phyloP scores from a whole-genome alignment of 140 eudicot genomes.

The Ambrosia hybrid region DNA sequence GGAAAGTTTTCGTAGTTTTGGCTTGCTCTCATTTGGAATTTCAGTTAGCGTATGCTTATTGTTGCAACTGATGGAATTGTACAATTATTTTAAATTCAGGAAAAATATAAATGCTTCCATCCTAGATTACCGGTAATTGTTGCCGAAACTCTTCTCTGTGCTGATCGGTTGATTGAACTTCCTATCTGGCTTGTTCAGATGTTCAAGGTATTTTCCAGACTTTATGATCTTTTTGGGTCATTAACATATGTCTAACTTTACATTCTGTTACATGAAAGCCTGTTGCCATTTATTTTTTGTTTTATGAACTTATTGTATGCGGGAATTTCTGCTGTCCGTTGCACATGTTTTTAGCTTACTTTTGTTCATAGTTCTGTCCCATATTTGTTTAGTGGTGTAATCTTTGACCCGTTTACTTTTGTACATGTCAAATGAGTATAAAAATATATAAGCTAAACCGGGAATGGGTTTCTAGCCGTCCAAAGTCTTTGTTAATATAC shows the following conservation, averaged over 20 bases:
- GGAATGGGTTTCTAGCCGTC: background rate
- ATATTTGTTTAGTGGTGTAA: background rate
- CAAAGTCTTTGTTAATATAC: background rate
- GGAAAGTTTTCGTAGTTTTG: background rate
- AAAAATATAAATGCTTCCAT: constrained; percentile 73
- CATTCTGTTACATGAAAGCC: background rate
- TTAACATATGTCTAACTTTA: background rate
- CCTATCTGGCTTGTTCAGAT: constrained; percentile 93
- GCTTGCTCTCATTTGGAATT: background rate
- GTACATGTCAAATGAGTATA: background rate
- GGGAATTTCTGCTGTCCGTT: background rate
- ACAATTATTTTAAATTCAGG: constrained; percentile 52
- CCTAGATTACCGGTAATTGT: constrained; percentile 81
- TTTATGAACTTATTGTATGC: background rate
- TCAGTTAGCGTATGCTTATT: background rate
- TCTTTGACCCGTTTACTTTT: background rate
- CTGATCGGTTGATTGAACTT: constrained; percentile 83
- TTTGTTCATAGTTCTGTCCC: background rate
- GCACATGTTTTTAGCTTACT: background rate
- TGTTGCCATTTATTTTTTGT: background rate
- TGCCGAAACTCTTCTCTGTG: constrained; percentile 89
- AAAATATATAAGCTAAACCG: background rate
- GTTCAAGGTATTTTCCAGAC: constrained; percentile 68
- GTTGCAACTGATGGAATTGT: constrained; percentile 4
- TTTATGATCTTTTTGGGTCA: background rate